Conservation (phyloP, 805 yeast genomes). For the Candida parachauliodes region DNA sequence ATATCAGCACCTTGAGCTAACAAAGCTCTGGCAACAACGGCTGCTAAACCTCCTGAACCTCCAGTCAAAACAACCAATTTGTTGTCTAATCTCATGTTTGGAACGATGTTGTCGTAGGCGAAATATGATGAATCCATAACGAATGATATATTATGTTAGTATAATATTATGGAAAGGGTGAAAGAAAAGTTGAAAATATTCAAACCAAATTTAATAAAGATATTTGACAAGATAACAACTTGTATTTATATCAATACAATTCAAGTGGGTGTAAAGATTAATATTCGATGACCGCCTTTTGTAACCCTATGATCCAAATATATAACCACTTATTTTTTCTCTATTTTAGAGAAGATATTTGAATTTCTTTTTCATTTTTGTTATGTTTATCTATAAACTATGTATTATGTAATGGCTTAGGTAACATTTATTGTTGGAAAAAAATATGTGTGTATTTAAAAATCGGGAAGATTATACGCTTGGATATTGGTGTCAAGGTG, state of each 20-base stretch:
- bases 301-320: neutral
- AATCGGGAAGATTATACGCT: constrained; percentile 3
- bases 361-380: neutral
- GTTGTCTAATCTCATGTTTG: constrained; percentile 65
- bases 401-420: neutral
- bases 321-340: neutral
- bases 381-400: neutral
- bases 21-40: constrained; percentile 61
- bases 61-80: constrained; percentile 74
- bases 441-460: neutral
- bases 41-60: constrained; percentile 76
- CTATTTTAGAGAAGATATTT: neutral
- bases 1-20: constrained; percentile 75
- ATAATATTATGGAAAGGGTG: too few species aligned
- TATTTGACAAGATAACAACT: neutral
- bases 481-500: constrained; percentile 1
- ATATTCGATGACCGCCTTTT: constrained; percentile 6
- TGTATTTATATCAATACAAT: neutral
- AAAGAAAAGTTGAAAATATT: too few species aligned
- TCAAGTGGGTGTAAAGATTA: neutral
- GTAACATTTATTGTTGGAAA: neutral
- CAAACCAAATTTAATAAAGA: too few species aligned
- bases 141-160: neutral
- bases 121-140: constrained; percentile 20
- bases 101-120: constrained; percentile 48